These are phyloP conservation scores for Candida tropicalis DNA, from an alignment of 1,139 yeast species.

Conservation along the genomic window DNA sequence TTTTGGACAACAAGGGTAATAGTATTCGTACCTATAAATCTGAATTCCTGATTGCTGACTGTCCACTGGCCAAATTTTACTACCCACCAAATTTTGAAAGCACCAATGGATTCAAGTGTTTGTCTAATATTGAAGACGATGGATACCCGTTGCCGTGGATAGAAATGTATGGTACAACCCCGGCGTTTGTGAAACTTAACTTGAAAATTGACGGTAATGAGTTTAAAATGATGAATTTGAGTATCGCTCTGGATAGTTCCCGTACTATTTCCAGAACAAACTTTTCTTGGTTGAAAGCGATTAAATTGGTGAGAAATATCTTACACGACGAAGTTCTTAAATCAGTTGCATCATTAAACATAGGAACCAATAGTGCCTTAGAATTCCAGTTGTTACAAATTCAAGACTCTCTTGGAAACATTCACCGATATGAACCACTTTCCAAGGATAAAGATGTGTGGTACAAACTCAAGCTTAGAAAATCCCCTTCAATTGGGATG, in stretches of 20 bases:
- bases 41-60: slow-evolving; percentile 66
- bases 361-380: slow-evolving; percentile 55
- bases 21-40: slow-evolving; percentile 66
- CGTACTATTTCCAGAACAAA: slow-evolving; percentile 15
- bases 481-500: slow-evolving; percentile 53
- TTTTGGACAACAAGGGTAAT: slow-evolving; percentile 64
- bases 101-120: slow-evolving; percentile 55
- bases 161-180: slow-evolving; percentile 72
- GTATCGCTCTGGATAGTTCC: slow-evolving; percentile 20
- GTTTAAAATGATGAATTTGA: slow-evolving; percentile 25
- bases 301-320: slow-evolving; percentile 32
- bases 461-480: slow-evolving; percentile 63
- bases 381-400: slow-evolving; percentile 68
- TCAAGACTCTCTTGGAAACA: slow-evolving; percentile 76
- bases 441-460: slow-evolving; percentile 50
- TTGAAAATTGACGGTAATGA: slow-evolving; percentile 55
- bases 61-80: slow-evolving; percentile 69
- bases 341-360: slow-evolving; percentile 26
- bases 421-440: slow-evolving; percentile 53
- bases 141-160: slow-evolving; percentile 53
- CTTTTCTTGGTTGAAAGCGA: slow-evolving; percentile 27
- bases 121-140: slow-evolving; percentile 46
- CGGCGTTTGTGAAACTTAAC: slow-evolving; percentile 64
- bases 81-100: slow-evolving; percentile 30
- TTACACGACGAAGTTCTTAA: slow-evolving; percentile 39